phyloP scores from a whole-genome alignment of 352 stramenopile genomes.

The Globisporangium lucens region DNA sequence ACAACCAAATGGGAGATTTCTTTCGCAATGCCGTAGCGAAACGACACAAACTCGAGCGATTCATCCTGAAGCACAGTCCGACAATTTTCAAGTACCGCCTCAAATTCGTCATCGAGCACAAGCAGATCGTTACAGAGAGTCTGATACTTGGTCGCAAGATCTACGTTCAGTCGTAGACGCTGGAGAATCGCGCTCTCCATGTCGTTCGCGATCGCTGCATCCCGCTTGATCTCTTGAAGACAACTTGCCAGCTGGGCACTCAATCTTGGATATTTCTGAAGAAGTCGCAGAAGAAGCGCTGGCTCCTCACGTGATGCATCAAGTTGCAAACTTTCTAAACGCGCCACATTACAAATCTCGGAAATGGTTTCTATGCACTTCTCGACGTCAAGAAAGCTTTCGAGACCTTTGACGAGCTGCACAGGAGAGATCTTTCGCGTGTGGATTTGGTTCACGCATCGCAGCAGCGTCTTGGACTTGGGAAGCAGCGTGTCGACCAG shows the following conservation, averaged over 20 bases:
- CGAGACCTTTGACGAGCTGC: not conserved
- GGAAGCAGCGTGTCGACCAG: constrained; percentile 9
- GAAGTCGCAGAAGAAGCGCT: constrained; percentile 12
- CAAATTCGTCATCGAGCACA: constrained; percentile 19
- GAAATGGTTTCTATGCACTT: not conserved
- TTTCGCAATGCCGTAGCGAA: constrained; percentile 24
- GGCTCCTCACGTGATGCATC: not conserved
- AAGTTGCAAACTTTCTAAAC: constrained; percentile 1
- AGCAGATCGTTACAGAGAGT: constrained; percentile 23
- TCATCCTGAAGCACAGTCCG: constrained; percentile 18
- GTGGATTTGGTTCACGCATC: constrained; percentile 9
- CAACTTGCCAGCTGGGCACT: constrained; percentile 6
- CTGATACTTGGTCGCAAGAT: constrained; percentile 17
- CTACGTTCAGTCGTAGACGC: constrained; percentile 14
- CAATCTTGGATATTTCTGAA: constrained; percentile 24
- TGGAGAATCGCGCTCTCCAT: constrained; percentile 23
- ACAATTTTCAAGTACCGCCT: constrained; percentile 15
- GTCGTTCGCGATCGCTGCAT: constrained; percentile 23
- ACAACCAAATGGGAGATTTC: constrained; percentile 24
- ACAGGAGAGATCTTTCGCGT: constrained; percentile 1
- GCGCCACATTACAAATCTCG: constrained; percentile 5
- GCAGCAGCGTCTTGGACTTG: not conserved
- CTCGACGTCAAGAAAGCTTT: not conserved
- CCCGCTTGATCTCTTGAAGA: constrained; percentile 23
- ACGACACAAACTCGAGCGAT: constrained; percentile 24